Base-by-base conservation (phyloP, 2,329 filamentous ascomycete genomes). In the Colletotrichum tropicale region DNA sequence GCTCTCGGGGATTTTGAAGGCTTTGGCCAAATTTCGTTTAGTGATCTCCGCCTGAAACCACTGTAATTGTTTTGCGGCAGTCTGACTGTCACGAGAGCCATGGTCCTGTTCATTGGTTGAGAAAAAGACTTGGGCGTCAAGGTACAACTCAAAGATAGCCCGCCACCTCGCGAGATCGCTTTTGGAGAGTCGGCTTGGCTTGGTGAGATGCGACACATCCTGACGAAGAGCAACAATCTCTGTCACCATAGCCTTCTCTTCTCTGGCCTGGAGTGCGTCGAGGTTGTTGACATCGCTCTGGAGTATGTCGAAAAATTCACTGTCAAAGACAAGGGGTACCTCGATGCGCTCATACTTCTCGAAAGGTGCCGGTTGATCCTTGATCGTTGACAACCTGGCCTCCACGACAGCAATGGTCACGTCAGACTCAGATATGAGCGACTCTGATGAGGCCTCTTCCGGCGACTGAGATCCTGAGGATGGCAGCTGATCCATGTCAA, bases 41-140 rank as follows among this genome's bases (percentile, higher is more conserved):
- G 90, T 86, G 28, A 96, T 88, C 80, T 94, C 89, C n/a, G 87
- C 86, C 79, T 94, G 92, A 81, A 97, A 98, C 86, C 91, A 92
- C 76, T 93, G 87, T 8, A 97, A 88, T 79, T 94, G 91, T 72
- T 90, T 88, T 66, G 93, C 88, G 2, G 95, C 95, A 76, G 91
- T 90, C 6, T 88, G 86, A 77, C 93, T 93, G 66, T 91, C 90
- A 66, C 95, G 89, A 4, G 91, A 88, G 16, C 94, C 94, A 72
- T 93, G 92, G 78, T 95, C 93, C 36, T 86, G 85, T 82, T 98
- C 95, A 34, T 91, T 91, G 0, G 93, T 94, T 2, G 94, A 95
- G 82, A 97, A 97, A 85, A 98, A 98, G 34, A 98, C 89, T 70
- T 93, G 91, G 9, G 93, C 93, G 71, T 97, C 93, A 15, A 96